phyloP scores from a whole-genome alignment of 352 stramenopile species.

The Phytopythium oedochilum region DNA sequence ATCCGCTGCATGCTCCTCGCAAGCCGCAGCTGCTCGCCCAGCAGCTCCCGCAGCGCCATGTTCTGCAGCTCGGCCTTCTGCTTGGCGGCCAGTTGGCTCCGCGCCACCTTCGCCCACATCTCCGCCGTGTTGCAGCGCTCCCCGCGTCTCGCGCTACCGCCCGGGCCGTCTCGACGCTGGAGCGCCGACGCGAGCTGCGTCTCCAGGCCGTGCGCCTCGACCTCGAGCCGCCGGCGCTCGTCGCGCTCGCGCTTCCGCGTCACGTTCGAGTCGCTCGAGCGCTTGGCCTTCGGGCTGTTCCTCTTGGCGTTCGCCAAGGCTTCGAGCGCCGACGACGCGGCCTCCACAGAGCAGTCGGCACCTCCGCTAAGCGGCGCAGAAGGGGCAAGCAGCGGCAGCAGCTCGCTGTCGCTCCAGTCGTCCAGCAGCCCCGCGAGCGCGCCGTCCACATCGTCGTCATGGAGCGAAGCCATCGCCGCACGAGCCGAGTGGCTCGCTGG shows the following conservation, averaged over 20 bases:
- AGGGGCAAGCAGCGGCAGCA: not conserved
- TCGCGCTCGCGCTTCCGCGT: slow-evolving; percentile 5
- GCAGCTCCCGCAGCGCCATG: slow-evolving; percentile 4
- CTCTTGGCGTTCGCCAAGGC: too few relatives aligned
- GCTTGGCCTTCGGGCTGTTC: not conserved
- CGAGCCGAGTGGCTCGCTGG: too few relatives aligned
- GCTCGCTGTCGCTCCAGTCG: slow-evolving; percentile 6
- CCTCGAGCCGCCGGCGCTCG: not conserved
- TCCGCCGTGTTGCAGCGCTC: not conserved
- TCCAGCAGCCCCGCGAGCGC: slow-evolving; percentile 3
- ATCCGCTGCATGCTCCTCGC: slow-evolving; percentile 4
- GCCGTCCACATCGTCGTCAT: not conserved
- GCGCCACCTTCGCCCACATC: slow-evolving; percentile 2
- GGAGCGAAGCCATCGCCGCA: not conserved
- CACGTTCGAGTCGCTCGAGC: slow-evolving; percentile 2
- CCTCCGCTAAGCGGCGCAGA: not conserved
- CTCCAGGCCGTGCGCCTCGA: not conserved
- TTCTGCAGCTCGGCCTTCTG: slow-evolving; percentile 6
- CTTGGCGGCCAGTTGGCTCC: slow-evolving; percentile 1
- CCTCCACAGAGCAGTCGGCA: too few relatives aligned
- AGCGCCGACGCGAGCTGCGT: not conserved
- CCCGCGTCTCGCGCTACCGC: too few relatives aligned
- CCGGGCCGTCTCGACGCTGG: not conserved
- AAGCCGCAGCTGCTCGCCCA: not conserved
- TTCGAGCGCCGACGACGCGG: not conserved